phyloP scores from a whole-genome alignment of 179 eudicot species.

The Corrigiola litoralis region DNA sequence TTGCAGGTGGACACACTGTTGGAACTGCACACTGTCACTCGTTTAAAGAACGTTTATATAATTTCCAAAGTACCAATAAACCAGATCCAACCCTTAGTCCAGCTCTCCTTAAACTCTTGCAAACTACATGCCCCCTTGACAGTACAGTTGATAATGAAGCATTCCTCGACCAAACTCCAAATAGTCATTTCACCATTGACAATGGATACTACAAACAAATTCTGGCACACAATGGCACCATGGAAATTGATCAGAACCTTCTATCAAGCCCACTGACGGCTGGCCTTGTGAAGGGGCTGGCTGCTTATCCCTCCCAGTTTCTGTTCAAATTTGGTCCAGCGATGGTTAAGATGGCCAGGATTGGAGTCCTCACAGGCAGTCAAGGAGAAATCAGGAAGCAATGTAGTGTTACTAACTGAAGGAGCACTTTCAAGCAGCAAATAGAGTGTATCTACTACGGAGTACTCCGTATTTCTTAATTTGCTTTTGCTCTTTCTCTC shows the following conservation, averaged over 20 bases:
- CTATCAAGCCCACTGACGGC: conserved; percentile 1
- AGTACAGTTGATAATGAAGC: conserved; percentile 14
- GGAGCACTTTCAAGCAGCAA: too few species aligned
- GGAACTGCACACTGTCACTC: conserved; percentile 40
- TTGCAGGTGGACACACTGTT: conserved; percentile 39
- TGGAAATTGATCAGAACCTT: conserved; percentile 30
- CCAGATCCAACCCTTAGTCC: conserved; percentile 26
- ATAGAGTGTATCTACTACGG: too few species aligned
- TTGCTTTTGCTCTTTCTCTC: too few species aligned
- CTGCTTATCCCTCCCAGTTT: too few species aligned
- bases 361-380: conserved; percentile 15
- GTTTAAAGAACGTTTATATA: conserved; percentile 31
- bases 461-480: too few species aligned
- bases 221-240: conserved; percentile 23
- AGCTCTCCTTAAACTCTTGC: conserved; percentile 13
- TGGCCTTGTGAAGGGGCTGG: conserved; percentile 19
- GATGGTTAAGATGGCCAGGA: conserved; percentile 16
- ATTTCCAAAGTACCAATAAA: conserved; percentile 29
- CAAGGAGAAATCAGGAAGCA: conserved; percentile 9
- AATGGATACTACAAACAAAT: conserved; percentile 32
- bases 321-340: conserved; percentile 11
- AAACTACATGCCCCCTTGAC: conserved; percentile 25
- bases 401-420: conserved; percentile 3
- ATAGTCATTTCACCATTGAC: conserved; percentile 30
- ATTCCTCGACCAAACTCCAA: conserved; percentile 37